These are phyloP conservation scores for Phyllosticta citrichinensis DNA, from an alignment of 2,329 filamentous ascomycete genomes.

Conservation along the genomic window DNA sequence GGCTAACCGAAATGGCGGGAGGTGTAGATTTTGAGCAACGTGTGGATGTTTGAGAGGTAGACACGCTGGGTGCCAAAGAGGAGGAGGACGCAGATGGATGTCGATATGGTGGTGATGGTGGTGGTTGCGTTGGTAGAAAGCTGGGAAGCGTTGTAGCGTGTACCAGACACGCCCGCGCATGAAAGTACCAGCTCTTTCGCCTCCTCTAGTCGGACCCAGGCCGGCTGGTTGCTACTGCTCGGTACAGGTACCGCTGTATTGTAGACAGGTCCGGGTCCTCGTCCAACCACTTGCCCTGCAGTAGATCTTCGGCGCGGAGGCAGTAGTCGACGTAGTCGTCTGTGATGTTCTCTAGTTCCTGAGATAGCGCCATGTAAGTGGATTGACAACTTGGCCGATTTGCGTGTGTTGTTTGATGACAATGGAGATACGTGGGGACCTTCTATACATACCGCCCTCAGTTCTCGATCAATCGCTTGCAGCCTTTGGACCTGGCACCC, in stretches of 20 bases:
- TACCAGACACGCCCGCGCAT: background rate
- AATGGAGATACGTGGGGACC: conserved; percentile 14
- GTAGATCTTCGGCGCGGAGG: conserved; percentile 43
- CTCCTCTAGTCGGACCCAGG: background rate
- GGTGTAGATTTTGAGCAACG: no score
- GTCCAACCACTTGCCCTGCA: conserved; percentile 50
- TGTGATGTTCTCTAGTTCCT: conserved; percentile 50
- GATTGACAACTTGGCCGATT: background rate
- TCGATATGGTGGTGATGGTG: no score
- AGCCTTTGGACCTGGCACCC: conserved; percentile 19
- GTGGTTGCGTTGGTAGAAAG: no score
- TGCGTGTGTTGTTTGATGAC: conserved; percentile 3
- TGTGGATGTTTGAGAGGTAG: no score
- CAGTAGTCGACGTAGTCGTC: conserved; percentile 47
- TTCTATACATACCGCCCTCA: conserved; percentile 34
- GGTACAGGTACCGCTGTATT: conserved; percentile 28
- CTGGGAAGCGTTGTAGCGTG: no score
- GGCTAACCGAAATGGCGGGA: no score
- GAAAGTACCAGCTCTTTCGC: background rate
- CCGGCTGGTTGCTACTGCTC: background rate
- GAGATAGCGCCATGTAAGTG: background rate
- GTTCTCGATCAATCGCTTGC: conserved; percentile 36
- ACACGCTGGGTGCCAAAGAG: no score
- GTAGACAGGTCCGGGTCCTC: conserved; percentile 49
- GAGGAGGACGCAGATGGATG: no score